Evolutionary conservation across 176 grass and related monocot species (phyloP).

Genomic region (Dactylis glomerata): DNA sequence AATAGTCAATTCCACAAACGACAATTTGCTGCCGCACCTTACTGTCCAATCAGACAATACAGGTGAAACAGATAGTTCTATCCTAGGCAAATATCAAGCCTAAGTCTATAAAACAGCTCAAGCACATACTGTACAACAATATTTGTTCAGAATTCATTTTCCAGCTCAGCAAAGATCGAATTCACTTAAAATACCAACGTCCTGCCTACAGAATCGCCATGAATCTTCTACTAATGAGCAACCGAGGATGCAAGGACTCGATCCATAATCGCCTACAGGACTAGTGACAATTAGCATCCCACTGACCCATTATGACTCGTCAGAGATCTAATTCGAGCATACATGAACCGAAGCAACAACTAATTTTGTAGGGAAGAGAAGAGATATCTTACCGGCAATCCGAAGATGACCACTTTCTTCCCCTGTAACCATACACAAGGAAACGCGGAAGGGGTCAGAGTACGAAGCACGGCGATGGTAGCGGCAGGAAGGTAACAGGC

Average conservation of each 20-base stretch:
- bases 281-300: background rate
- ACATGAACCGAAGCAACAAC: background rate
- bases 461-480: background rate
- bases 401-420: constrained; percentile 97
- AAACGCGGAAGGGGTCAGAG: background rate
- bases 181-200: background rate
- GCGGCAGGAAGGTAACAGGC: background rate
- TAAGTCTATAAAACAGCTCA: background rate
- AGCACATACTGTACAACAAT: background rate
- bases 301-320: background rate
- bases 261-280: background rate
- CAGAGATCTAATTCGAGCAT: background rate
- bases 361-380: background rate
- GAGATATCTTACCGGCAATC: constrained; percentile 67
- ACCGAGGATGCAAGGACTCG: background rate
- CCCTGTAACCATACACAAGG: constrained; percentile 52
- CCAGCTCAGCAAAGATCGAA: background rate
- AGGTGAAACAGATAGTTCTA: background rate
- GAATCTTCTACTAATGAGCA: background rate
- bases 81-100: too few species aligned
- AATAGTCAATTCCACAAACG: too few species aligned
- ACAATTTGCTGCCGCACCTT: background rate
- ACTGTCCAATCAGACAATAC: background rate
- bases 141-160: background rate
- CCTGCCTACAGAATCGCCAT: background rate